Base-by-base conservation (phyloP, 352 stramenopile genomes). In the Hyaloperonospora brassicae region DNA sequence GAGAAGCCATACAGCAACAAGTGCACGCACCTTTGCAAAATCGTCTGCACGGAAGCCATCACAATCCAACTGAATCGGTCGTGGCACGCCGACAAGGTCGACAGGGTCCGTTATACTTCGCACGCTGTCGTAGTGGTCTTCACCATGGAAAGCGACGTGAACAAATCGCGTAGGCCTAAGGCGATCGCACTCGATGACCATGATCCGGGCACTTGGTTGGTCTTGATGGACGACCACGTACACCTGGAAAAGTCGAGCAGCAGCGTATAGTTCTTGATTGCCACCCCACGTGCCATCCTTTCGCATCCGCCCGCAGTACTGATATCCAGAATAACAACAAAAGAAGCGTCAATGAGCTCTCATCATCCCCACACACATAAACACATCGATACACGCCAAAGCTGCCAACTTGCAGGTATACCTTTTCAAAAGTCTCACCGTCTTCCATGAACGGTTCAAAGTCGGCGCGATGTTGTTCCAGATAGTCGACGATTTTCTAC, bases 361-460 rank as follows among this genome's bases (percentile, higher is more conserved):
- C 17, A 23, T 11, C 12, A 21, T 11, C 17, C 17, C 36, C 43
- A 7, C 2, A 10, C 1, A 50, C 48, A 40, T 12, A 47, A 3
- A 31, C 27, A 31, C 27, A 31, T 8, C 3, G 27, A 31, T n/a
- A n/a, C n/a, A n/a, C n/a, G n/a, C n/a, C n/a, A 31, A 31, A 31
- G 27, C 27, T 31, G 27, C 27, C 27, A 17, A 31, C 23, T 41
- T 13, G 9, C 25, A 31, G 17, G 2, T 43, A 2, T 13, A 89
- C 83, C 56, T 86, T 76, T 11, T 93, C 83, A 61, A 93, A 93
- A 38, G 80, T 83, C 42, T 93, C 83, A 39, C 88, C 81, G 52
- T 91, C 80, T 66, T 93, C 83, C 80, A 93, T 89, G 70, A 93
- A 93, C 47, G 83, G 80, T 56, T 91, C 78, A 59, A 93, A 88